A percentile compares a stretch with the other conserved stretches of the same genome.
phyloP scores from a whole-genome alignment of 2,329 filamentous ascomycete genomes.

The Rhynchosporium graminicola region DNA sequence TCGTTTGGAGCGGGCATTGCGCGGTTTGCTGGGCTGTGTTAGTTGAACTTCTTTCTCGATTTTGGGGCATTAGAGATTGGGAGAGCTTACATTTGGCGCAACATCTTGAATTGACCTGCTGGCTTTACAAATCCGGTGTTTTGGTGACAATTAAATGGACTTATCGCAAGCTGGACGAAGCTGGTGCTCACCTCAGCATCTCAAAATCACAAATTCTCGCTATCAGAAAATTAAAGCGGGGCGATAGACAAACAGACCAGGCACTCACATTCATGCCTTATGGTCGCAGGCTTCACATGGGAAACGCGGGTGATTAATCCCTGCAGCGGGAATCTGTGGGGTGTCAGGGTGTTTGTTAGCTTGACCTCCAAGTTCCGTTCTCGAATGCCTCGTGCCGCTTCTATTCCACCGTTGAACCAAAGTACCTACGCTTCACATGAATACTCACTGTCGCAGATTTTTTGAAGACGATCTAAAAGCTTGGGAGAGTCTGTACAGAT shows the following conservation, averaged over 20 bases:
- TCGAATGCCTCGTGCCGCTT: slow-evolving; percentile 24
- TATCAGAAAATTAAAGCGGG: slow-evolving; percentile 23
- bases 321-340: slow-evolving; percentile 28
- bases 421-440: neutral
- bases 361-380: neutral
- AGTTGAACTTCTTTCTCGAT: neutral
- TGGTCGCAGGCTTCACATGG: too few species aligned
- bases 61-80: neutral
- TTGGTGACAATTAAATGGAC: slow-evolving; percentile 16
- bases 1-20: slow-evolving; percentile 88
- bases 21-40: slow-evolving; percentile 56
- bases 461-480: neutral
- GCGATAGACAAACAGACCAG: slow-evolving; percentile 29
- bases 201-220: slow-evolving; percentile 20
- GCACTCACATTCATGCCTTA: slow-evolving; percentile 23
- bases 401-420: slow-evolving; percentile 10
- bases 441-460: neutral
- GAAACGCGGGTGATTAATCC: slow-evolving; percentile 13
- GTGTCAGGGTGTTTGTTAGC: slow-evolving; percentile 4
- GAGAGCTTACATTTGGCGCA: slow-evolving; percentile 40
- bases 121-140: slow-evolving; percentile 11
- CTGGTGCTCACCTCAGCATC: slow-evolving; percentile 16
- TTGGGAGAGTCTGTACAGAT: slow-evolving; percentile 23
- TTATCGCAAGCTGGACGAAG: slow-evolving; percentile 15
- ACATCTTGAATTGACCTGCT: slow-evolving; percentile 36